Base-by-base conservation (phyloP, 495 filamentous ascomycete genomes). In the Aspergillus cavernicola region DNA sequence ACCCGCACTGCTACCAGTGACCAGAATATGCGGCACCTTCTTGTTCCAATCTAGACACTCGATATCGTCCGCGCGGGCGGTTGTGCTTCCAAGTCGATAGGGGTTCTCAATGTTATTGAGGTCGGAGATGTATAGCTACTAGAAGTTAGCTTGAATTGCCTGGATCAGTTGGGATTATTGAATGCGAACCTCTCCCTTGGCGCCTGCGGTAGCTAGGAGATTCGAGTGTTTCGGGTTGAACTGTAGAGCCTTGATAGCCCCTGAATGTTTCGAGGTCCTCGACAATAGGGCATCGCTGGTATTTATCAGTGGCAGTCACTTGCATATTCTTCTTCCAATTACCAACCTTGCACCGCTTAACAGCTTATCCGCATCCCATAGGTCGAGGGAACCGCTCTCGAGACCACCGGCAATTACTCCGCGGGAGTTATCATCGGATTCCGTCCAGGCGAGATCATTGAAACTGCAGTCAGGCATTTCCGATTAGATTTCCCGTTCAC, bases 1-100 rank as follows among this genome's bases (percentile, higher is more conserved):
- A 10, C 93, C 93, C 16, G 90, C 93, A 58, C 83, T 90, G 64
- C 92, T 91, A 57, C 93, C 93, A 11, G 93, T 96, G 23, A 90
- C 95, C 54, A 97, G 70, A 62, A 99, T 99, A 68, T 99, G 92
- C 18, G 92, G 78, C 33, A 97, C 92, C 75, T 96, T 97, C 62
- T 91, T 91, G 73, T 99, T 99, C 93, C 93, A 99, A 58, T 96
- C 92, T 61, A 97, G 74, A 53, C 89, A 91, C 56, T 97, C 91
- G 56, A 97, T 86, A 61, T 97, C 95, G 64, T 97, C 92, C 7
- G 90, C 86, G 58, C 88, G 85, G 58, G 91, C 90, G 12, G 89
- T 89, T 38, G 88, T 80, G 51, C 85, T 92, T 41, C 95, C 93
- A 35, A 97, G 78, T 52, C 90, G 84, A 72, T 91, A 93, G 11